Evolutionary conservation across 345 rosid genomes (phyloP).

Genomic region (Cardamine chenopodiifolia): DNA sequence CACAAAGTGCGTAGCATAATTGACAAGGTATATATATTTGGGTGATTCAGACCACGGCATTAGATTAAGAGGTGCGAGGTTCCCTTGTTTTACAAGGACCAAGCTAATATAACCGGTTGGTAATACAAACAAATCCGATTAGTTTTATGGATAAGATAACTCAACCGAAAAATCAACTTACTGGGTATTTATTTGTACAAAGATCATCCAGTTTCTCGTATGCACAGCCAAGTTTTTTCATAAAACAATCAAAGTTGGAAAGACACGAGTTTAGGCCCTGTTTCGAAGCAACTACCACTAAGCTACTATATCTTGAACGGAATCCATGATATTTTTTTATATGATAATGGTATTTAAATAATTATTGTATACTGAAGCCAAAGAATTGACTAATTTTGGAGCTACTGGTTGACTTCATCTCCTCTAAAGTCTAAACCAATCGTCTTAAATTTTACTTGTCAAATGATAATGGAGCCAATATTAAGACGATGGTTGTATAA

Average conservation of each 20-base stretch:
- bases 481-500: slow-evolving; percentile 6
- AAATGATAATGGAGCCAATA: too few relatives aligned
- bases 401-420: too few relatives aligned
- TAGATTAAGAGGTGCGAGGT: neutral
- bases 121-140: neutral
- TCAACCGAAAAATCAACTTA: neutral
- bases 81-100: neutral
- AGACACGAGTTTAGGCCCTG: neutral
- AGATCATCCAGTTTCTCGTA: too few relatives aligned
- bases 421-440: too few relatives aligned
- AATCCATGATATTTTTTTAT: too few relatives aligned
- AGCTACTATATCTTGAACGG: neutral
- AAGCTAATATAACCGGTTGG: neutral
- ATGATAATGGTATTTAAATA: too few relatives aligned
- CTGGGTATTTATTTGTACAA: neutral
- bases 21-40: too few relatives aligned
- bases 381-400: too few relatives aligned
- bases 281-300: neutral
- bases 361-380: too few relatives aligned
- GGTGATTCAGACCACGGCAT: too few relatives aligned
- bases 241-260: neutral
- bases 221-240: neutral
- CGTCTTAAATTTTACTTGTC: too few relatives aligned
- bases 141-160: neutral
- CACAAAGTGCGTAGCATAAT: too few relatives aligned